Base-by-base conservation (phyloP, 352 stramenopile species). In the Phytophthora macrochlamydospora region DNA sequence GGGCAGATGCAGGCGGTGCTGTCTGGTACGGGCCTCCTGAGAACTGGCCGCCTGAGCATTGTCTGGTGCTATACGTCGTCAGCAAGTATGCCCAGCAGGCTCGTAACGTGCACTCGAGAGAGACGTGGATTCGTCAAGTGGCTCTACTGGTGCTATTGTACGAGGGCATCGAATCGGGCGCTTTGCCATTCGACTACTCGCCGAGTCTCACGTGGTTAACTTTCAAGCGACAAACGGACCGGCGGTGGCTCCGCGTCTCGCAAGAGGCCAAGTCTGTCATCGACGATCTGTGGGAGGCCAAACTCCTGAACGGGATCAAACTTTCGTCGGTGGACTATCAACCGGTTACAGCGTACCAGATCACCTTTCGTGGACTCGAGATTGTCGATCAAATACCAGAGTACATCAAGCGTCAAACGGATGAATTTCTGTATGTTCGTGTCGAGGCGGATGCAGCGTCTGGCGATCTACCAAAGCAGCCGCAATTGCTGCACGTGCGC, bases 261-360 rank as follows among this genome's bases (percentile, higher is more conserved):
- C 94, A 99, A 67, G 96, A 99, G 69, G 96, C 93, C 43, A 98
- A 98, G 74, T 98, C 89, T 4, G 94, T 98, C 53, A 88, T 99
- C 59, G 97, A 99, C 69, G 97, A 98, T 60, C 78, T 99, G 18
- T 94, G 91, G 59, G 95, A 99, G 64, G 94, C 97, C 56, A 89
- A 98, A 53, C 87, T 99, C n/a, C 71, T 99, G 51, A 98, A 97
- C 63, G 95, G 92, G 18, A 85, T 98, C 43, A 97, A 98, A 66
- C 90, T 98, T 59, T 95, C 91, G 12, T 97, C 92, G 0, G 68
- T 89, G n/a, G 78, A 91, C 49, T 98, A 98, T 71, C 95, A 98
- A 66, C 93, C 97, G 0, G 93, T 98, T n/a, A 98, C 96, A 4
- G 95, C 94, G 50, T 99, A 98, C 75, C 97, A 99, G 63, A 87